Base-by-base conservation (phyloP, 345 rosid species). In the Salix caprea region DNA sequence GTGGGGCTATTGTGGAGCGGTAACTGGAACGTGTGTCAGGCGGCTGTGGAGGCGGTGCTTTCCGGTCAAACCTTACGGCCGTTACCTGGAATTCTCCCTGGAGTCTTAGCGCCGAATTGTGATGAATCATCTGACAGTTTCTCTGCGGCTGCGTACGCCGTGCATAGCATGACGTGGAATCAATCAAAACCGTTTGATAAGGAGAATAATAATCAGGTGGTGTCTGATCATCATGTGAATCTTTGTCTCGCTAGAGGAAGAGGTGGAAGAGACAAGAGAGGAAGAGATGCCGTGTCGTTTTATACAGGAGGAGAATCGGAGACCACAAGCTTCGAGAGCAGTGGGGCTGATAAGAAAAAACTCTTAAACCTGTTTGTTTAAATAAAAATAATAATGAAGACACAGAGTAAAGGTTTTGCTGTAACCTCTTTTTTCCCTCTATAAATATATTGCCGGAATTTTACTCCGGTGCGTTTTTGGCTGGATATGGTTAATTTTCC, bases 321-420 rank as follows among this genome's bases (percentile, higher is more conserved):
- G 72, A 77, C 79, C 46, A 87, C 88, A 12, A 82, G 85, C 50
- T 61, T 77, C 15, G 83, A 69, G 15, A 80, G 86, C 73, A 71
- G 70, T 37, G 79, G 74, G 40, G 82, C 72, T 7, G 78, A 32
- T n/a, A 60, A 83, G 73, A 90, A 74, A 54, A 88, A 87, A 84
- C 91, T 90, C 39, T 72, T 91, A 82, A 90, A 91, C 73, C 88
- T 91, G n/a, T 91, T 91, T 72, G 83, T 86, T 71, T 91, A 79
- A 87, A 67, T 18, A 52, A 32, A 44, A 4, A 32, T 12, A 30
- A 62, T 2, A 21, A 7, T 40, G 14, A 36, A 32, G 61, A 76
- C 28, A 64, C 69, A 73, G 70, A 58, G 74, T 28, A 5, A 3
- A 1, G 18, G 24, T 15, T 37, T 62, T 65, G 71, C 16, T 71